Conservation (phyloP, 1,139 yeast species). For the Scheffersomyces quercinus region DNA sequence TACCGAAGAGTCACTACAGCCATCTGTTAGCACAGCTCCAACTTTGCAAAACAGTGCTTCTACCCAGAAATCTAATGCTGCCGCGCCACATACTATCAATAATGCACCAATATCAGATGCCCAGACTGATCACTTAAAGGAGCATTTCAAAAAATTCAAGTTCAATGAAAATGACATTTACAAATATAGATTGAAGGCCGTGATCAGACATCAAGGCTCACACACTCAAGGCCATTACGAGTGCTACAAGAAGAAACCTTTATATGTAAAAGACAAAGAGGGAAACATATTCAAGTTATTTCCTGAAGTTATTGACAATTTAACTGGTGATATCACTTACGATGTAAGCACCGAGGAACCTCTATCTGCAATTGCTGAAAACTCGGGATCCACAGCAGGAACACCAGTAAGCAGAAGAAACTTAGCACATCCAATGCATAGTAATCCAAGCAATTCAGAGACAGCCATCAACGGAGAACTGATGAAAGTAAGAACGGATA, state of each 20-base stretch:
- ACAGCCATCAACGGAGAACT: not conserved
- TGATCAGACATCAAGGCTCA: constrained; percentile 84
- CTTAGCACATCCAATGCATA: not conserved
- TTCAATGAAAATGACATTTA: constrained; percentile 47
- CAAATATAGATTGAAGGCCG: constrained; percentile 64
- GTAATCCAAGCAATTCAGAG: not conserved
- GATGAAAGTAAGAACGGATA: not conserved
- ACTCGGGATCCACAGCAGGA: not conserved
- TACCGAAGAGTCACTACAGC: constrained; percentile 14
- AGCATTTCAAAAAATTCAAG: constrained; percentile 41
- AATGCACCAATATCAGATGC: constrained; percentile 43
- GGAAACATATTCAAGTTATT: constrained; percentile 50
- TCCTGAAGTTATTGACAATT: constrained; percentile 42
- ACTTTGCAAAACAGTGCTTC: constrained; percentile 13
- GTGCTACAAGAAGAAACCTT: constrained; percentile 71
- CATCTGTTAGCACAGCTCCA: constrained; percentile 12
- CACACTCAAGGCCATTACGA: constrained; percentile 92
- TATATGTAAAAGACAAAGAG: constrained; percentile 51
- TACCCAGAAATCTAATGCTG: constrained; percentile 2
- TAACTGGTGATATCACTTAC: constrained; percentile 7
- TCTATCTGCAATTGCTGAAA: constrained; percentile 1
- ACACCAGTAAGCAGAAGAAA: not conserved
- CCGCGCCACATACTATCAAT: constrained; percentile 30
- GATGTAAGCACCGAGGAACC: constrained; percentile 1
- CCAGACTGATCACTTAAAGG: constrained; percentile 39